phyloP scores from a whole-genome alignment of 1,284 basidiomycete genomes.

The Sporisorium exsertum region DNA sequence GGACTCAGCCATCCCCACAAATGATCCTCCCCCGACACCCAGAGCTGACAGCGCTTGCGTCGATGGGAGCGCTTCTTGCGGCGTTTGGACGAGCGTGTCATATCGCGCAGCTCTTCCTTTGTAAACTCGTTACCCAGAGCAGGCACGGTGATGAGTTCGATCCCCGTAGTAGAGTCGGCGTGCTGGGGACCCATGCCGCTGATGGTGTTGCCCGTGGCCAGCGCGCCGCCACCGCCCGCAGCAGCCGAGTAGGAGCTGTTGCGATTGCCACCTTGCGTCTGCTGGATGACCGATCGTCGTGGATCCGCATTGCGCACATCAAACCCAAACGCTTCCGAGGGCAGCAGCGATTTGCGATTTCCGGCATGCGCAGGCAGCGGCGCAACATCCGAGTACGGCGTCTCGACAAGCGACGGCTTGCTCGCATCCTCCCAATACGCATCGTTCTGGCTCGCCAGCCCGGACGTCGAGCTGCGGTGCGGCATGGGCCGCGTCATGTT shows the following conservation, averaged over 20 bases:
- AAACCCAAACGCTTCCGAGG: constrained; percentile 58
- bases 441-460: constrained; percentile 20
- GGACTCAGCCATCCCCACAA: constrained; percentile 56
- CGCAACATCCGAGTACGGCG: constrained; percentile 24
- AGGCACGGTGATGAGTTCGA: constrained; percentile 66
- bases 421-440: constrained; percentile 49
- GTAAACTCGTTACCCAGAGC: constrained; percentile 62
- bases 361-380: background rate
- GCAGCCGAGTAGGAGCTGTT: constrained; percentile 2
- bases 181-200: constrained; percentile 35
- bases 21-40: constrained; percentile 55
- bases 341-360: constrained; percentile 48
- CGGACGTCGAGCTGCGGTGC: constrained; percentile 31
- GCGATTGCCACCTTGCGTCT: constrained; percentile 13
- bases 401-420: constrained; percentile 32
- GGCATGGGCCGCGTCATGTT: constrained; percentile 57
- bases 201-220: constrained; percentile 15
- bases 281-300: constrained; percentile 36
- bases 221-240: background rate
- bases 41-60: constrained; percentile 34
- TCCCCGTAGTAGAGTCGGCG: constrained; percentile 49
- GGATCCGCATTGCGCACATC: constrained; percentile 60
- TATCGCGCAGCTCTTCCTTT: constrained; percentile 53
- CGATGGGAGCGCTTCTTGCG: constrained; percentile 32
- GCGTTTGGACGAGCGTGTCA: constrained; percentile 43